A percentile compares a stretch with the other conserved stretches of the same genome.
Evolutionary conservation across 768 basidiomycete genomes (phyloP).

Genomic region (Boletus rufocinnamomeus): DNA sequence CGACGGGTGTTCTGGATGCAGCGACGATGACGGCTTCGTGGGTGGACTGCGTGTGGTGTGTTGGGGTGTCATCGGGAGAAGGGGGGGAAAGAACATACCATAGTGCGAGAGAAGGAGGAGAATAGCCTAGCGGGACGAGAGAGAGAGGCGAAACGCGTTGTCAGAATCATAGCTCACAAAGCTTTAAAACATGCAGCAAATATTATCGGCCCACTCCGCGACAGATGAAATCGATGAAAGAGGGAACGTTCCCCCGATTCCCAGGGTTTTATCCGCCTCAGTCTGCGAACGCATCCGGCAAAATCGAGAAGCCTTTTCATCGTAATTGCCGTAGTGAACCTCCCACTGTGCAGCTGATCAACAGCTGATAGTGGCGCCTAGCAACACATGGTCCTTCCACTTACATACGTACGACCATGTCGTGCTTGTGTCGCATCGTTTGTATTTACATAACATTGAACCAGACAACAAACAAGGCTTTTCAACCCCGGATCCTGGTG

Average conservation of each 20-base stretch:
- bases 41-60: constrained; percentile 34
- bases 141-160: constrained; percentile 42
- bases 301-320: too few species aligned
- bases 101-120: constrained; percentile 42
- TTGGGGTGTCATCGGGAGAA: background rate
- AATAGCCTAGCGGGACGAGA: constrained; percentile 40
- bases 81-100: constrained; percentile 42
- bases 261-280: background rate
- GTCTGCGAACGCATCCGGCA: too few species aligned
- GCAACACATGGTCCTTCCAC: too few species aligned
- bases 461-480: too few species aligned
- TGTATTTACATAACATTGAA: too few species aligned
- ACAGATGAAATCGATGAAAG: constrained; percentile 6
- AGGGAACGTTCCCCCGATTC: background rate
- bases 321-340: too few species aligned
- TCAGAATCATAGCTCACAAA: constrained; percentile 40
- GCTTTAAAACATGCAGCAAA: constrained; percentile 21
- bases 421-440: too few species aligned
- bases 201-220: constrained; percentile 26
- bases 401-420: too few species aligned
- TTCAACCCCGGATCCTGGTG: too few species aligned
- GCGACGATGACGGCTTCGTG: constrained; percentile 93
- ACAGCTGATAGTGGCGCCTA: too few species aligned
- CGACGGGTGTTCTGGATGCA: constrained; percentile 92
- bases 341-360: too few species aligned